These are phyloP conservation scores for Yamadazyma songkhlaensis DNA, from an alignment of 1,139 yeast species.

Conservation along the genomic window DNA sequence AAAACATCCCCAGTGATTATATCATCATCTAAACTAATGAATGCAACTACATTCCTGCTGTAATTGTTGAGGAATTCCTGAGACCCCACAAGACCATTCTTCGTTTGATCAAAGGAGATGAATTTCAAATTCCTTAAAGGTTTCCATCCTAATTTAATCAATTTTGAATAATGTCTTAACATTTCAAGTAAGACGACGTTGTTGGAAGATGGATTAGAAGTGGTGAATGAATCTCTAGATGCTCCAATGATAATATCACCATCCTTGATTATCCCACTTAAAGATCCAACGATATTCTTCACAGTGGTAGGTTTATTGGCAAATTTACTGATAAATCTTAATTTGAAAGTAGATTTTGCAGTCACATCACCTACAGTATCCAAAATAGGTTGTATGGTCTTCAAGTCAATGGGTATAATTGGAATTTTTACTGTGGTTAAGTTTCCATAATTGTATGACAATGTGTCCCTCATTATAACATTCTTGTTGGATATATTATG, in stretches of 20 bases:
- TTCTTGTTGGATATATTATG: conserved; percentile 15
- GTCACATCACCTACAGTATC: conserved; percentile 18
- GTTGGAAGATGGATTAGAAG: conserved; percentile 37
- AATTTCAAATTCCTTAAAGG: conserved; percentile 43
- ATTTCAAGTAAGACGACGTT: conserved; percentile 43
- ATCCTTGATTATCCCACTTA: conserved; percentile 41
- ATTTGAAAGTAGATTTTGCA: conserved; percentile 10
- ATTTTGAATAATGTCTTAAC: conserved; percentile 34
- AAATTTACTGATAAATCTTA: conserved; percentile 22
- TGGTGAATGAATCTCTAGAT: conserved; percentile 38
- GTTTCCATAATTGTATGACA: conserved; percentile 13
- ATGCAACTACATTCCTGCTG: conserved; percentile 30
- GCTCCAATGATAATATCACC: conserved; percentile 45
- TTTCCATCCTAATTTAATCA: conserved; percentile 40
- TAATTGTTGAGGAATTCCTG: conserved; percentile 24
- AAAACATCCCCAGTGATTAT: conserved; percentile 39
- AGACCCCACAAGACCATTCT: conserved; percentile 35
- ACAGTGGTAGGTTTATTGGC: conserved; percentile 15
- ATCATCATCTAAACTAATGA: conserved; percentile 41
- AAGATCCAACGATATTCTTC: conserved; percentile 33
- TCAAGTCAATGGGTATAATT: conserved; percentile 36
- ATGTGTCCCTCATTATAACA: conserved; percentile 25
- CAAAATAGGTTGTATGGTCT: conserved; percentile 31
- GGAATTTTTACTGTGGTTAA: conserved; percentile 21
- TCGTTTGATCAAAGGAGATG: conserved; percentile 44